phyloP scores from a whole-genome alignment of 768 basidiomycete species.

The Podaxis mareebaensis region DNA sequence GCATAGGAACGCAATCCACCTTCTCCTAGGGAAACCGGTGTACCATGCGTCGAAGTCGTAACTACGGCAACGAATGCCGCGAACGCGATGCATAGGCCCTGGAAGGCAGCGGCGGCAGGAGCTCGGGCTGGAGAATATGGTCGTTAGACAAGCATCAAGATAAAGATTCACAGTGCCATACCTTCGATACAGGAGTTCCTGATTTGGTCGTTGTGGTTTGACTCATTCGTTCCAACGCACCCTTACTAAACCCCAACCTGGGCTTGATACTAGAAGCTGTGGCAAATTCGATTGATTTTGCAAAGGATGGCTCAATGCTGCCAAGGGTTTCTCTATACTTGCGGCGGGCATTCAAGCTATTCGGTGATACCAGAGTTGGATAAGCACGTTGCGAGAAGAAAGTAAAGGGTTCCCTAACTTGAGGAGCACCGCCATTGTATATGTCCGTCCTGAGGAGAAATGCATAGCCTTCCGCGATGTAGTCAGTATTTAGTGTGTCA shows the following conservation, averaged over 20 bases:
- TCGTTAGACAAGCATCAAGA: background rate
- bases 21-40: no score
- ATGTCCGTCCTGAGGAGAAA: constrained; percentile 22
- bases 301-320: background rate
- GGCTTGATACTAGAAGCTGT: background rate
- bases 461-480: constrained; percentile 17
- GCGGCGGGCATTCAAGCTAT: constrained; percentile 14
- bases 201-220: background rate
- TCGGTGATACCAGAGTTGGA: background rate
- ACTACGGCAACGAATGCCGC: background rate
- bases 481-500: background rate
- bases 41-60: no score
- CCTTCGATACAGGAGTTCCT: background rate
- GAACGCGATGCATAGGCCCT: background rate
- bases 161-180: background rate
- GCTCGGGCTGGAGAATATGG: background rate
- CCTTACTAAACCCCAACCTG: background rate
- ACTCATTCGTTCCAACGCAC: background rate
- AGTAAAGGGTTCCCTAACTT: constrained; percentile 14
- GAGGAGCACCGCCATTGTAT: constrained; percentile 21
- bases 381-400: background rate
- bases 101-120: background rate
- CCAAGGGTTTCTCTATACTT: constrained; percentile 7
- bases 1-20: background rate
- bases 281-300: background rate